phyloP scores from a whole-genome alignment of 2,329 filamentous ascomycete species.

The Bipolaris gigantea region DNA sequence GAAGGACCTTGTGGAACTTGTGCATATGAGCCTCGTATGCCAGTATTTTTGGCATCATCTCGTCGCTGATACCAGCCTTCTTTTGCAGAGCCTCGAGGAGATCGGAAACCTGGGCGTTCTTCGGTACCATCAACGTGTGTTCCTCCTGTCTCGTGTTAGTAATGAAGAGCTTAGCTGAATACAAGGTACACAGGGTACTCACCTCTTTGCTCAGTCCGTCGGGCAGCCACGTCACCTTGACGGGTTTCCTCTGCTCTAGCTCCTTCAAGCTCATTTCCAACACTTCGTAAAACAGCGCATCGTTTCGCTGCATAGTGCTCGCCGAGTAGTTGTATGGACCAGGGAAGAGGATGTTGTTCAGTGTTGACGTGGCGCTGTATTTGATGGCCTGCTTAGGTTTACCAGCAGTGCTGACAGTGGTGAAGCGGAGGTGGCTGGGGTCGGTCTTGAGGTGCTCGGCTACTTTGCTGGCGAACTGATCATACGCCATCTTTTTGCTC shows the following conservation, averaged over 20 bases:
- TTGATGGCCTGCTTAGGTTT: constrained; percentile 80
- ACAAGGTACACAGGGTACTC: constrained; percentile 33
- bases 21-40: constrained; percentile 81
- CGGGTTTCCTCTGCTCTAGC: constrained; percentile 84
- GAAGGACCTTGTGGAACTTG: constrained; percentile 81
- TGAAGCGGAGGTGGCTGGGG: constrained; percentile 87
- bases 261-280: constrained; percentile 93
- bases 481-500: constrained; percentile 87
- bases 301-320: constrained; percentile 66
- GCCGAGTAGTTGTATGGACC: constrained; percentile 70
- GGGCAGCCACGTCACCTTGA: constrained; percentile 81
- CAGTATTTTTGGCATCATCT: constrained; percentile 71
- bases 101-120: constrained; percentile 79
- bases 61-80: constrained; percentile 77
- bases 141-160: constrained; percentile 60
- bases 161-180: neutral
- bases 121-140: constrained; percentile 82
- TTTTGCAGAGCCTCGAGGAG: constrained; percentile 74
- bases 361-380: constrained; percentile 68
- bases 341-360: constrained; percentile 77
- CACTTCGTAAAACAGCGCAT: constrained; percentile 88
- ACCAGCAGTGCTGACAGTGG: constrained; percentile 78
- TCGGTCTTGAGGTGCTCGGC: constrained; percentile 76
- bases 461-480: constrained; percentile 81
- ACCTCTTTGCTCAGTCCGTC: constrained; percentile 93